These are phyloP conservation scores for Talaromyces rugulosus DNA, from an alignment of 2,329 filamentous ascomycete genomes.

Conservation along the genomic window DNA sequence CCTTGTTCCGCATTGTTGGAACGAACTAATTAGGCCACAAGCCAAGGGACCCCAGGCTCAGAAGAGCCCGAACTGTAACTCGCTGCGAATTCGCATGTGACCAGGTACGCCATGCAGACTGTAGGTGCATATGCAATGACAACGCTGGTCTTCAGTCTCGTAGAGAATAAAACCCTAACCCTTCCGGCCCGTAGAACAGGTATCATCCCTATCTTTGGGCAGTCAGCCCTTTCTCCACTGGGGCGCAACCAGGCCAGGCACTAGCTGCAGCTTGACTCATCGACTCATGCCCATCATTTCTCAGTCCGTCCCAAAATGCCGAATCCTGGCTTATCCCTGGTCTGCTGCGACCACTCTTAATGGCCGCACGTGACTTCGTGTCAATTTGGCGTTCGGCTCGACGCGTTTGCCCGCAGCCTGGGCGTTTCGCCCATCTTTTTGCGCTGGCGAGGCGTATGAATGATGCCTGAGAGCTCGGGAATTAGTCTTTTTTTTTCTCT, in stretches of 20 bases:
- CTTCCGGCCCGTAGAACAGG: background rate
- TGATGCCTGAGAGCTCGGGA: background rate
- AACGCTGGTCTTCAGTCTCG: background rate
- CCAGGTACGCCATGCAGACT: background rate
- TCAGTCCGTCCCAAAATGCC: background rate
- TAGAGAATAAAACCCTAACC: no score
- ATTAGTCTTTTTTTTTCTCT: background rate
- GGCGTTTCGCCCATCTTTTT: background rate
- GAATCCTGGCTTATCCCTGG: background rate
- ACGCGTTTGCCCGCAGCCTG: conserved; percentile 20
- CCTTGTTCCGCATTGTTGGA: background rate
- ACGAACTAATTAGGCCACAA: background rate
- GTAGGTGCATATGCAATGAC: background rate
- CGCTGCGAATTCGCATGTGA: background rate
- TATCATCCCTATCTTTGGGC: background rate
- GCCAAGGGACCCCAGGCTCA: background rate
- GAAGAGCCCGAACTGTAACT: background rate
- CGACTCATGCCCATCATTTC: background rate
- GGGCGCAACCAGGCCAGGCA: background rate
- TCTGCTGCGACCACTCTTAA: conserved; percentile 6
- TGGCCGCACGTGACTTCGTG: conserved; percentile 32
- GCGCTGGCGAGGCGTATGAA: no score
- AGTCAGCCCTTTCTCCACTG: background rate
- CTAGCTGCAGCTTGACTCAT: conserved; percentile 7
- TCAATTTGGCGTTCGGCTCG: conserved; percentile 29